A percentile compares a stretch with the other conserved stretches of the same genome.
Evolutionary conservation across 2,329 filamentous ascomycete species (phyloP).

Genomic region (Trichoderma simmonsii): DNA sequence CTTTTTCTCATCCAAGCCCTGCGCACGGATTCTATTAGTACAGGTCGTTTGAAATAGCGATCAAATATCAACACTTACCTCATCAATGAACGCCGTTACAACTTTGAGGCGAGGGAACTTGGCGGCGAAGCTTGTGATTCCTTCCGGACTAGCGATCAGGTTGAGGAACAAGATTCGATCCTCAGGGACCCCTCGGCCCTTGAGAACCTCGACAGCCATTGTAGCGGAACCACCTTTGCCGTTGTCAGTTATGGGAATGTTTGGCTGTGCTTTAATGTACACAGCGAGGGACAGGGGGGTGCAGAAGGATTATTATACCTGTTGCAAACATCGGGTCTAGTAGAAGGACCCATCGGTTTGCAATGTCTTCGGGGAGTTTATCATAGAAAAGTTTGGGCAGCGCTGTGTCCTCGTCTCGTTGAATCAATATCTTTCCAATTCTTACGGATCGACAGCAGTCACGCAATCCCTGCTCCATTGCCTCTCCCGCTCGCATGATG

Average conservation of each 20-base stretch:
- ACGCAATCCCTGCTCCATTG: constrained; percentile 94
- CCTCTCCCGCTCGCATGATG: constrained; percentile 96
- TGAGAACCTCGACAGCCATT: constrained; percentile 94
- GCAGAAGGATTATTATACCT: constrained; percentile 54
- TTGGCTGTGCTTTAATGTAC: neutral
- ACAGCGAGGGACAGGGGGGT: neutral
- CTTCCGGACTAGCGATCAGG: constrained; percentile 93
- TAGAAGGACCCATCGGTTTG: constrained; percentile 86
- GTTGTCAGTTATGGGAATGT: constrained; percentile 3
- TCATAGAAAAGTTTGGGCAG: constrained; percentile 95
- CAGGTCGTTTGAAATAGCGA: neutral
- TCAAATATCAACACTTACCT: constrained; percentile 43
- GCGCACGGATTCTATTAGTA: constrained; percentile 19
- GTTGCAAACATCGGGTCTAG: constrained; percentile 99
- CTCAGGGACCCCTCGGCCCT: constrained; percentile 85
- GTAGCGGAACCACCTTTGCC: constrained; percentile 81
- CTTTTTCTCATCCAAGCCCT: constrained; percentile 97
- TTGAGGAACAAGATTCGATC: constrained; percentile 96
- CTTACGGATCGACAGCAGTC: constrained; percentile 97
- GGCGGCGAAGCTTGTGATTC: constrained; percentile 82
- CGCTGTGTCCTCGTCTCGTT: constrained; percentile 91
- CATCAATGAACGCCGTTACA: constrained; percentile 92
- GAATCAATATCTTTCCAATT: constrained; percentile 97
- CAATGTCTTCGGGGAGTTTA: constrained; percentile 92
- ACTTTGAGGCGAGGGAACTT: constrained; percentile 87